Conservation (phyloP, 2,329 filamentous ascomycete genomes). For the Ascochyta clinopodiicola region DNA sequence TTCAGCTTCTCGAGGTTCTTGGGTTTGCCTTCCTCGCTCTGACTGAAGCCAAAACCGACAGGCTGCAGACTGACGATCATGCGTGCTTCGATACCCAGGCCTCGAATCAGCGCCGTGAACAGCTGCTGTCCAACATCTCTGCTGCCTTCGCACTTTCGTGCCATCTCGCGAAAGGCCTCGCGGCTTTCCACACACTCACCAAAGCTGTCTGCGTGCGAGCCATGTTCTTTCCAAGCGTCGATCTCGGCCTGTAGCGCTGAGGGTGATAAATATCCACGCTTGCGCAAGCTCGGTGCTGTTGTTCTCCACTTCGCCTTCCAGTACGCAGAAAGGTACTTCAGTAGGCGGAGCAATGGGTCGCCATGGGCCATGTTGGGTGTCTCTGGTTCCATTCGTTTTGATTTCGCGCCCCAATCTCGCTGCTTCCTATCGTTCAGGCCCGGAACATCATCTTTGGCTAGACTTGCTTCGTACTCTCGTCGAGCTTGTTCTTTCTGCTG, state of each 20-base stretch:
- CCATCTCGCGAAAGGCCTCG: slow-evolving; percentile 71
- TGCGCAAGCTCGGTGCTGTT: slow-evolving; percentile 81
- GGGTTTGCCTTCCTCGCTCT: slow-evolving; percentile 75
- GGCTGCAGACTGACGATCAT: slow-evolving; percentile 87
- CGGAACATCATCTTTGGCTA: slow-evolving; percentile 37
- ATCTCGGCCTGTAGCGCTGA: slow-evolving; percentile 75
- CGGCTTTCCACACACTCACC: slow-evolving; percentile 77
- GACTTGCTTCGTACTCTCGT: slow-evolving; percentile 12
- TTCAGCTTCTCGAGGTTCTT: slow-evolving; percentile 44
- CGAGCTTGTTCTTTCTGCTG: slow-evolving; percentile 12
- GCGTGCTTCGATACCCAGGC: slow-evolving; percentile 79
- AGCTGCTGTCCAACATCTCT: slow-evolving; percentile 87
- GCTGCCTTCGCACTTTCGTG: slow-evolving; percentile 76
- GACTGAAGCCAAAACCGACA: slow-evolving; percentile 88
- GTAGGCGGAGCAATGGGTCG: slow-evolving; percentile 78
- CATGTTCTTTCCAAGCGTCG: slow-evolving; percentile 70
- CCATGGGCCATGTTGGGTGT: slow-evolving; percentile 79
- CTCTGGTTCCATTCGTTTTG: slow-evolving; percentile 72
- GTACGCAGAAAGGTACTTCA: slow-evolving; percentile 79
- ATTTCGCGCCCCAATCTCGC: slow-evolving; percentile 75
- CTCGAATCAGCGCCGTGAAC: slow-evolving; percentile 84
- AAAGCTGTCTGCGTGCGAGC: slow-evolving; percentile 68
- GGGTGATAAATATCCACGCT: slow-evolving; percentile 86
- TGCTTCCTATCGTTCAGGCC: slow-evolving; percentile 53
- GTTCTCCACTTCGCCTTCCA: slow-evolving; percentile 87